Evolutionary conservation across 352 stramenopile genomes (phyloP), one percentile per base, ranked within the genome.

Genomic region (Pythium insidiosum): DNA sequence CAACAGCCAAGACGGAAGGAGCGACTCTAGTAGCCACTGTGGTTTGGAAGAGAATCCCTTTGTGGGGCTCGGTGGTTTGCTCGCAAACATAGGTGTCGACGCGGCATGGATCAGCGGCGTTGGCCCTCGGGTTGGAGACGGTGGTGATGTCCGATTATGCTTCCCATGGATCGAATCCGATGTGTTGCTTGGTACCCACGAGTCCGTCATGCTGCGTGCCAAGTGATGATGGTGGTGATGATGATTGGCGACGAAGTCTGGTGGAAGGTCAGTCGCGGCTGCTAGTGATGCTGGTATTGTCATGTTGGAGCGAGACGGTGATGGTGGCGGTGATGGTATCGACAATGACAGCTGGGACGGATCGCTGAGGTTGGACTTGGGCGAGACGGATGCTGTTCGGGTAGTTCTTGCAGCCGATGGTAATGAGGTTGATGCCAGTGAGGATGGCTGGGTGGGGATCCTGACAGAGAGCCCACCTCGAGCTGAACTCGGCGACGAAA

Each of bases 161-260:
- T 58, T 58, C n/a, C n/a, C n/a, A n/a, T n/a, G n/a, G n/a, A n/a
- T n/a, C n/a, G n/a, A n/a, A n/a, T n/a, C n/a, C 1, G 37, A 48
- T 18, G 51, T 43, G 31, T 30, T 53, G 12, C 16, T 13, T 2
- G 43, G 3, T 1, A 38, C 33, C 16, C 43, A 58, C 15, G 51
- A 55, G 16, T 51, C 47, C 19, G 69, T 75, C 12, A 39, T 38
- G 12, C 59, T 67, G 26, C 65, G 51, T 18, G 59, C 66, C 37
- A 63, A 53, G 33, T 58, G 47, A 21, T 66, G 61, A 4, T 73
- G 58, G 24, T 66, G 63, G 21, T 76, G 59, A 22, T 66, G 63
- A 19, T 76, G 59, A 25, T 63, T 62, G 4, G 49, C 36, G 3
- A 64, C 21, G 23, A 62, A 56, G 9, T 65, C 56, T 18, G 23